Base-by-base conservation (phyloP, 768 basidiomycete species). In the Gautieria morchelliformis region DNA sequence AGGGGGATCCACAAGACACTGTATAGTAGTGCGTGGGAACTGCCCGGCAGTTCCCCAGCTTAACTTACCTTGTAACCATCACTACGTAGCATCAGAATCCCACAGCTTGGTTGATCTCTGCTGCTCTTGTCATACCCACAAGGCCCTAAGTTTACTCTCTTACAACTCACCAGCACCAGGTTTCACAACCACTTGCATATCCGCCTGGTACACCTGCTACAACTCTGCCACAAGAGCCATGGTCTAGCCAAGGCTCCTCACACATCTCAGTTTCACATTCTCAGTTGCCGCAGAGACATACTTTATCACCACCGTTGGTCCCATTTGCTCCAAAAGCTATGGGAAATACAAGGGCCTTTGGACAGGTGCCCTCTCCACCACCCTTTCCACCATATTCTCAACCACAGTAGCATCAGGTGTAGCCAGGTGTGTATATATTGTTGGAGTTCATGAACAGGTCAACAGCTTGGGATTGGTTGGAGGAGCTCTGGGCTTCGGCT, bases 401-500 rank as follows among this genome's bases (percentile, higher is more conserved):
- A 33, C 27, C 47, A 4, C 55, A 47, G 17, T 33, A 48, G 37
- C 47, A n/a, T n/a, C 59, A 71, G 6, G 79, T 85, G 65, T 89
- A 85, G 65, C 33, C 78, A 58, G 88, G 85, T 5, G 84, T 85
- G 61, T 71, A 79, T 14, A 74, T 71, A 62, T 72, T 79, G n/a
- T 69, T 75, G 46, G 63, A 64, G 62, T 79, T 81, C 48, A 76
- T 74, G n/a, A 67, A 66, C 33, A 88, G 73, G 68, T 92, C 89
- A 33, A 87, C 69, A 32, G 91, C 75, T 59, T 80, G 85, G 1
- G 85, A 80, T 1, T 67, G 71, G 67, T 83, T 83, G 41, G 79
- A 78, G 46, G 75, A 72, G n/a, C 87, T 87, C 33, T 91, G 74
- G 4, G 78, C 75, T 67, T 92, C 89, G 0, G 88, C 79, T 41